These are phyloP conservation scores for Jamesozyma jinghongensis DNA, from an alignment of 805 yeast species.

Conservation along the genomic window DNA sequence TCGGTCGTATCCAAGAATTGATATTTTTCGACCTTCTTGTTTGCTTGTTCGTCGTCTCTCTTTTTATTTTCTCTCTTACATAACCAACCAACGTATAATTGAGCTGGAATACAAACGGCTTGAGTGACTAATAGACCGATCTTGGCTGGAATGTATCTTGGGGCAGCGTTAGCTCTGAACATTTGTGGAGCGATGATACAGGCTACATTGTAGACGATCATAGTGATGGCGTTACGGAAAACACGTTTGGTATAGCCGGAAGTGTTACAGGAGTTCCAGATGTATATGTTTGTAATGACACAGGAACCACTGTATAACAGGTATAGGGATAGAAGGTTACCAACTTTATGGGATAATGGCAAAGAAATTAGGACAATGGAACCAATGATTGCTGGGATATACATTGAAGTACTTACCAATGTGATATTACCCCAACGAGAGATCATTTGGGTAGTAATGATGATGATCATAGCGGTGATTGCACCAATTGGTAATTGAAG, in stretches of 20 bases:
- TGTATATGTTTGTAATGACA: constrained; percentile 47
- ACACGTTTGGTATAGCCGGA: constrained; percentile 54
- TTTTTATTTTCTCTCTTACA: constrained; percentile 41
- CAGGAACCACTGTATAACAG: constrained; percentile 47
- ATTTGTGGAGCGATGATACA: constrained; percentile 58
- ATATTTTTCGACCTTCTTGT: constrained; percentile 27
- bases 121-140: constrained; percentile 46
- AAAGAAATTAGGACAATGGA: constrained; percentile 36
- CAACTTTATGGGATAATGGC: constrained; percentile 32
- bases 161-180: constrained; percentile 43
- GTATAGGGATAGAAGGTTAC: constrained; percentile 42
- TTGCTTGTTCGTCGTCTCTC: constrained; percentile 37
- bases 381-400: constrained; percentile 43
- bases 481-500: constrained; percentile 52
- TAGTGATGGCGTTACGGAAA: constrained; percentile 43
- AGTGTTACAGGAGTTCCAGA: constrained; percentile 55
- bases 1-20: constrained; percentile 53
- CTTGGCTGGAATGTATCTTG: constrained; percentile 50
- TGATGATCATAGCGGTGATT: constrained; percentile 35
- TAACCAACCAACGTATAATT: constrained; percentile 35
- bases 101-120: constrained; percentile 37
- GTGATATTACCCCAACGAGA: constrained; percentile 32
- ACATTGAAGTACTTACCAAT: constrained; percentile 31
- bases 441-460: constrained; percentile 33
- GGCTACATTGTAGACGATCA: constrained; percentile 51